Evolutionary conservation across 345 rosid genomes (phyloP).

Genomic region (Cardamine resedifolia): DNA sequence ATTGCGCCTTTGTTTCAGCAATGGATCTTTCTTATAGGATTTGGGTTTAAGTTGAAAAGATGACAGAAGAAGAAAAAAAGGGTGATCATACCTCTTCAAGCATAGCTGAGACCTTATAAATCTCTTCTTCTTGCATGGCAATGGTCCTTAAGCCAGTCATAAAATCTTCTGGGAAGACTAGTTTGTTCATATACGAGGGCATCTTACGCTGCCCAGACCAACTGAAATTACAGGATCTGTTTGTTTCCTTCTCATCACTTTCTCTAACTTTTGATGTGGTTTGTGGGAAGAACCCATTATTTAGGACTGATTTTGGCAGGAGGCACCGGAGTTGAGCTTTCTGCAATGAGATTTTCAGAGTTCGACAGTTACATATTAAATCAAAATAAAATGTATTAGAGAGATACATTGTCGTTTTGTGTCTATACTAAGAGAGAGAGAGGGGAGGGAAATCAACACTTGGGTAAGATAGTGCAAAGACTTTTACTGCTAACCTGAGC

Average conservation of each 20-base stretch:
- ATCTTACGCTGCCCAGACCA: slow-evolving; percentile 87
- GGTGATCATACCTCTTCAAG: slow-evolving; percentile 74
- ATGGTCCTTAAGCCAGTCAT: slow-evolving; percentile 80
- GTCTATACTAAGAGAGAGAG: neutral
- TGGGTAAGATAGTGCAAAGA: slow-evolving; percentile 1
- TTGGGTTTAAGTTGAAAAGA: slow-evolving; percentile 1
- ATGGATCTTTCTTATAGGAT: neutral
- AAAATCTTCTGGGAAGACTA: slow-evolving; percentile 83
- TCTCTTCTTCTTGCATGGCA: slow-evolving; percentile 75
- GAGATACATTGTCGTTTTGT: neutral
- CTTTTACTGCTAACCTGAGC: slow-evolving; percentile 59
- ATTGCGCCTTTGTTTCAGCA: neutral
- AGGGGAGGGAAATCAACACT: neutral
- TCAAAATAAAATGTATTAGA: neutral
- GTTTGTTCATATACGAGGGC: slow-evolving; percentile 69
- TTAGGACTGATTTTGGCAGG: slow-evolving; percentile 63
- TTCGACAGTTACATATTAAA: slow-evolving; percentile 1
- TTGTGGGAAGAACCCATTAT: slow-evolving; percentile 60
- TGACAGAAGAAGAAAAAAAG: no score
- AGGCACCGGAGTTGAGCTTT: slow-evolving; percentile 82
- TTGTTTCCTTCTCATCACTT: slow-evolving; percentile 27
- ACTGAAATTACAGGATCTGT: slow-evolving; percentile 55
- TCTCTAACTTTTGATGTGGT: slow-evolving; percentile 40
- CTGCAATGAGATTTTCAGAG: slow-evolving; percentile 44
- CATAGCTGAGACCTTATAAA: slow-evolving; percentile 62